Base-by-base conservation (phyloP, 73 alveolate genomes). In the Paramecium sonneborni region DNA sequence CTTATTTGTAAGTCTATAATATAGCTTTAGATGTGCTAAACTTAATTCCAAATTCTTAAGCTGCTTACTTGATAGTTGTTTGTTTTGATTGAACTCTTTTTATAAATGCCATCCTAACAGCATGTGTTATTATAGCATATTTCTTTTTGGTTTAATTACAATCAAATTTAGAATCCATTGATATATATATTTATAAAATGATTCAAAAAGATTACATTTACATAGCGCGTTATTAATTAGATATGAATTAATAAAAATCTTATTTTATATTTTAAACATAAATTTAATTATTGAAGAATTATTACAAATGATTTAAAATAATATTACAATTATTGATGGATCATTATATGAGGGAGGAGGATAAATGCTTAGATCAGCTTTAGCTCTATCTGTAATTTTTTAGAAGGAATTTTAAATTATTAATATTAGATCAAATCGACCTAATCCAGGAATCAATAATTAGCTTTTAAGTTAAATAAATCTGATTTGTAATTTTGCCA, bases 21-120 rank as follows among this genome's bases (percentile, higher is more conserved):
- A 88, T 88, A 55, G 94, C 94, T 30, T 88, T 88, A 28, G 94
- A 88, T 9, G 94, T 88, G 46, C 88, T 56, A 85, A 88, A 88
- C 84, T 88, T 88, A 23, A 88, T 44, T 62, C 94, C 94, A 28
- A 88, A 88, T 70, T 88, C 94, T 48, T 70, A 26, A 38, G 94
- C 89, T 32, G 94, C 94, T 52, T 88, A 62, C 41, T 88, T 88
- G 48, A 88, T 88, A 12, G 94, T 88, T 6, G 87, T 56, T 28
- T 88, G n/a, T 14, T 88, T 88, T 6, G 94, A 62, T 20, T 43
- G 55, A 18, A 88, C 94, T 69, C 74, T 67, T 44, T 88, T 6
- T 11, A 88, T 88, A 38, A 88, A 88, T 30, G 85, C 87, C 76
- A 69, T 82, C 23, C 94, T 76, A 26, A 88, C 84, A 38, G 79